Conservation (phyloP, 2,329 filamentous ascomycete genomes). For the Pseudocercospora macadamiae region DNA sequence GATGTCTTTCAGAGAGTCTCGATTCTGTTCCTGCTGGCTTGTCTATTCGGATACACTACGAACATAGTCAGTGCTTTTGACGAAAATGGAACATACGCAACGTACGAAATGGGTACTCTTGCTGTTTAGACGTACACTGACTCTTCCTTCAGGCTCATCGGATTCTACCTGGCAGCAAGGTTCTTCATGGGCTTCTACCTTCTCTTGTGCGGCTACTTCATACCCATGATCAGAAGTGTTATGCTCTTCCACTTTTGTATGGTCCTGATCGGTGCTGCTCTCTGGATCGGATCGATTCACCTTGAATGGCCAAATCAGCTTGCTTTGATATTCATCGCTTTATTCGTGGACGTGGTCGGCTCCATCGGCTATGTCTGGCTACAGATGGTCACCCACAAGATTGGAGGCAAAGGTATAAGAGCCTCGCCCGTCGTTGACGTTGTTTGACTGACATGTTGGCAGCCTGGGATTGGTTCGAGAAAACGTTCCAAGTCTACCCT, state of each 20-base stretch:
- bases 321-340: constrained; percentile 59
- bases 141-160: constrained; percentile 46
- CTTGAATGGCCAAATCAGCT: constrained; percentile 43
- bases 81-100: constrained; percentile 60
- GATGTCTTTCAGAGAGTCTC: constrained; percentile 62
- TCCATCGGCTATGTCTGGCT: constrained; percentile 48
- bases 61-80: constrained; percentile 63
- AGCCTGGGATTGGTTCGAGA: constrained; percentile 30
- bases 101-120: constrained; percentile 25
- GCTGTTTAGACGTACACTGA: background rate
- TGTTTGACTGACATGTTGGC: background rate
- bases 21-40: constrained; percentile 64
- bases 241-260: constrained; percentile 56
- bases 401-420: constrained; percentile 20
- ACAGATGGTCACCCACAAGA: constrained; percentile 31
- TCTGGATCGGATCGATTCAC: constrained; percentile 53
- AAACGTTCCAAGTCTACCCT: constrained; percentile 60
- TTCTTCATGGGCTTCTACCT: constrained; percentile 58
- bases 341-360: constrained; percentile 58
- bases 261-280: constrained; percentile 51
- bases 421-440: no score
- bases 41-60: constrained; percentile 64
- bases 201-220: constrained; percentile 49
- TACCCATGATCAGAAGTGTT: constrained; percentile 61
- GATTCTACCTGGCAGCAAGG: constrained; percentile 62